Base-by-base conservation (phyloP, 495 filamentous ascomycete genomes). In the Massariosphaeria phaeospora region DNA sequence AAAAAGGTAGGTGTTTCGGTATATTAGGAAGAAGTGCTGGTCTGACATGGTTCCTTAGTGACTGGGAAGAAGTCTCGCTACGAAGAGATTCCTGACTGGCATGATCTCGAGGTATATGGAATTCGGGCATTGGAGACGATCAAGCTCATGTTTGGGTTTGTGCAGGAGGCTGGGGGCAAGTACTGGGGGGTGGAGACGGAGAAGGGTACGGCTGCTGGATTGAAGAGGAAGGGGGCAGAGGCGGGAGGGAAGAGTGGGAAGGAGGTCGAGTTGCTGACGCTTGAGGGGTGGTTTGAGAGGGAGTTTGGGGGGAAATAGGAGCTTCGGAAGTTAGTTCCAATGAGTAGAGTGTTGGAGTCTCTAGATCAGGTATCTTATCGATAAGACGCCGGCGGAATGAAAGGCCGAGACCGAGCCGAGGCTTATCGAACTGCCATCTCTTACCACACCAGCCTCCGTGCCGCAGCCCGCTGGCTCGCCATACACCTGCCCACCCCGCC, bases 131-230 rank as follows among this genome's bases (percentile, higher is more conserved):
- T 59, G 2, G 55, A 53, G 41, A 48, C 40, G 13, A 46, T 57
- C 1, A 53, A 59, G 31, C 20, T 35, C 8, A 59, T 52, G 42
- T 59, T 59, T 48, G 48, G 12, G 10, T 48, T 52, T 23, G 29
- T 12, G 2, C 47, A 59, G 48, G 42, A 52, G 40, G 2, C 48
- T 44, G 55, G 48, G 3, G 55, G 55, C 1, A 23, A 25, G 11
- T 52, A 52, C 20, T 59, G 40, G 36, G 55, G 55, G 2, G 55
- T 41, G 8, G 27, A 52, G 48, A 59, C 48, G 18, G 55, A 59
- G 24, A 30, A 18, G 13, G 18, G 3, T 3, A 53, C 42, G 4
- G 48, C 55, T 15, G 48, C 48, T 8, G 24, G 20, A 9, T 21
- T 59, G 30, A 59, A 59, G 35, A 48, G 40, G 41, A 30, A 33